Evolutionary conservation across 2,329 filamentous ascomycete genomes (phyloP).

Genomic region (Xylaria sp.): DNA sequence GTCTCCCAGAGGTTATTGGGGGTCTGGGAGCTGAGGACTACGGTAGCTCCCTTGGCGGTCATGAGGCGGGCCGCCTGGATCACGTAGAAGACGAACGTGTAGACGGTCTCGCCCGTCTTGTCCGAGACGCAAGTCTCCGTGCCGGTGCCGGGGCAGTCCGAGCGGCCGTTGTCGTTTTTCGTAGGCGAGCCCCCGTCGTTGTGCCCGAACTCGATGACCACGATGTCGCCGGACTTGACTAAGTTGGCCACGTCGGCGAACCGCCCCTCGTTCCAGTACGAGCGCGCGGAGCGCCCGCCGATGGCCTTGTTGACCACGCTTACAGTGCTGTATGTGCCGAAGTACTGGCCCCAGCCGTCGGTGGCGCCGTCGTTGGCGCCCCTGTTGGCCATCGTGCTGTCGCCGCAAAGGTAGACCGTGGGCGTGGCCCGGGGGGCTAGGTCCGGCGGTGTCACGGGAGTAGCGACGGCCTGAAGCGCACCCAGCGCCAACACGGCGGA

Average conservation of each 20-base stretch:
- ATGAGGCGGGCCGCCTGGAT: conserved; percentile 39
- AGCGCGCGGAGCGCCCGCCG: conserved; percentile 65
- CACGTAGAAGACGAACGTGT: conserved; percentile 42
- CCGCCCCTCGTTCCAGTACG: conserved; percentile 65
- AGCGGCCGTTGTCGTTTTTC: conserved; percentile 63
- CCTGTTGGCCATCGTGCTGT: conserved; percentile 58
- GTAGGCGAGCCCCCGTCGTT: conserved; percentile 67
- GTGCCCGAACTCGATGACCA: conserved; percentile 73
- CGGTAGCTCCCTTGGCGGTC: conserved; percentile 61
- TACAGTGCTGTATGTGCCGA: conserved; percentile 52
- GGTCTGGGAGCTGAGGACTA: conserved; percentile 63
- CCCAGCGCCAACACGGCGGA: conserved; percentile 14
- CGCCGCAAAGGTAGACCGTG: conserved; percentile 58
- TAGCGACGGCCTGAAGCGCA: conserved; percentile 14
- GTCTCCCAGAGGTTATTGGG: conserved; percentile 68
- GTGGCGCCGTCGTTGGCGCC: conserved; percentile 45
- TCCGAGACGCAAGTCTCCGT: conserved; percentile 55
- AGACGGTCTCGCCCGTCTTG: conserved; percentile 39
- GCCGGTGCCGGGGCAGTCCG: conserved; percentile 60
- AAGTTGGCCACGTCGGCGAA: conserved; percentile 59
- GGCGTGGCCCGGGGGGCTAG: conserved; percentile 36
- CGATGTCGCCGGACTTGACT: conserved; percentile 62
- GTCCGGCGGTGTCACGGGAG: conserved; percentile 20
- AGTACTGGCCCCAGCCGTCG: conserved; percentile 65
- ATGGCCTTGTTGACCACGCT: conserved; percentile 65